Percentiles rank a stretch among this genome's conserved stretches.
phyloP scores from a whole-genome alignment of 2,329 filamentous ascomycete genomes.

The Aureobasidium namibiae region DNA sequence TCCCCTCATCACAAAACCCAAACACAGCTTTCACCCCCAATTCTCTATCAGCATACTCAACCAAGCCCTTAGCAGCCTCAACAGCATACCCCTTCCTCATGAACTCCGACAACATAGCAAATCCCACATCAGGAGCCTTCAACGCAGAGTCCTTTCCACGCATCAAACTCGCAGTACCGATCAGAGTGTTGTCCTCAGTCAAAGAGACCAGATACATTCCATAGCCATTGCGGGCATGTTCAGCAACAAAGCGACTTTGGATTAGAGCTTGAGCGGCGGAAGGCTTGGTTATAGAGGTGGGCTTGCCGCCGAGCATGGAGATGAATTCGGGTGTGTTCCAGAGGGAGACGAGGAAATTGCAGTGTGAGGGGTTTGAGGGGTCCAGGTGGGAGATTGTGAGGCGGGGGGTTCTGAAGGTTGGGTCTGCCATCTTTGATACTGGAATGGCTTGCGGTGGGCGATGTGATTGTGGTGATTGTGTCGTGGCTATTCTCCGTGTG shows the following conservation, averaged over 20 bases:
- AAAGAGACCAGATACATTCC: not conserved
- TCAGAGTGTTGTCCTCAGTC: not conserved
- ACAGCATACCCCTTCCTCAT: not conserved
- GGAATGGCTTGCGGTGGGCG: not conserved
- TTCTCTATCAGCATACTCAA: not conserved
- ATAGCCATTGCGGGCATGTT: not conserved
- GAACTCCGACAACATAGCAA: not conserved
- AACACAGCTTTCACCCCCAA: not conserved
- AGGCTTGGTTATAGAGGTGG: not conserved
- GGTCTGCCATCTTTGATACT: not conserved
- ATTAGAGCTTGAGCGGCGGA: not conserved
- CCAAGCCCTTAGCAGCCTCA: not conserved
- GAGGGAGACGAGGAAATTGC: not conserved
- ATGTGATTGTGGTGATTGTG: not conserved
- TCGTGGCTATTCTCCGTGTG: not conserved
- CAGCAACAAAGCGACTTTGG: not conserved
- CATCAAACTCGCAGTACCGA: not conserved
- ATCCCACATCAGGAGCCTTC: not conserved
- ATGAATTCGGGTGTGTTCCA: conserved; percentile 4
- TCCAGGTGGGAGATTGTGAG: not conserved
- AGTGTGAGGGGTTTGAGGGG: not conserved
- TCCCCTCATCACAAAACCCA: not conserved
- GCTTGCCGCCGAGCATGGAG: not conserved
- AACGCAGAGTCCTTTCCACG: not conserved
- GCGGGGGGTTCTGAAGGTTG: not conserved